These are phyloP conservation scores for Syzygium syzygioides DNA, from an alignment of 441 rosid species.

Conservation along the genomic window DNA sequence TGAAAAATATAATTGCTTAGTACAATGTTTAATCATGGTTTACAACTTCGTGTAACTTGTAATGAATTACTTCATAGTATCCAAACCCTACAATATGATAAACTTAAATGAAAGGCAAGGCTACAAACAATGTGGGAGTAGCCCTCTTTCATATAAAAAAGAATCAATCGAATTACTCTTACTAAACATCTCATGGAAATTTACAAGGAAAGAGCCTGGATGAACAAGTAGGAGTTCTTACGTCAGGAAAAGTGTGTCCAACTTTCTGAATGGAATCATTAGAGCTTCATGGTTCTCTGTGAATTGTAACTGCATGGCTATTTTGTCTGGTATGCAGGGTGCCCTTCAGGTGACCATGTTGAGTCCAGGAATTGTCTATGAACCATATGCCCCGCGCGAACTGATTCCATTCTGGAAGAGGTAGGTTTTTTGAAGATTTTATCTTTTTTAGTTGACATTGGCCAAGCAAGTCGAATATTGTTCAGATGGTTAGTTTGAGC, in stretches of 20 bases:
- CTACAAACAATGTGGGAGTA: background rate
- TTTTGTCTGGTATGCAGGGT: slow-evolving; percentile 40
- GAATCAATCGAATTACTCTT: background rate
- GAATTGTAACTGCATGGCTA: background rate
- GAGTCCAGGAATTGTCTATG: slow-evolving; percentile 87
- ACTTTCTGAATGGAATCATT: background rate
- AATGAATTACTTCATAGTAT: background rate
- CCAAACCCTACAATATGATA: background rate
- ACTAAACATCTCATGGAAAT: background rate
- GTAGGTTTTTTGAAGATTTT: slow-evolving; percentile 29
- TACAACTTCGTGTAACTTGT: background rate
- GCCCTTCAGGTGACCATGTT: slow-evolving; percentile 54
- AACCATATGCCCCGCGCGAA: slow-evolving; percentile 67
- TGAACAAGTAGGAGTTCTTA: background rate
- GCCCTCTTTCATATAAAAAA: background rate
- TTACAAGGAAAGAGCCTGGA: background rate
- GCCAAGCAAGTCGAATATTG: background rate
- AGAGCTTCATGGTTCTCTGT: background rate
- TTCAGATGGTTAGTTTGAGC: background rate
- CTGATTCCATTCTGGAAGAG: slow-evolving; percentile 71
- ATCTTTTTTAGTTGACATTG: background rate
- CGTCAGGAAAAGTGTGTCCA: background rate
- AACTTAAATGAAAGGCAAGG: background rate
- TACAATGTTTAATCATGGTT: background rate
- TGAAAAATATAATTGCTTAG: background rate